A percentile compares a stretch with the other conserved stretches of the same genome.
Conservation (phyloP, 2,329 filamentous ascomycete genomes). For the Fusarium nematophilum region DNA sequence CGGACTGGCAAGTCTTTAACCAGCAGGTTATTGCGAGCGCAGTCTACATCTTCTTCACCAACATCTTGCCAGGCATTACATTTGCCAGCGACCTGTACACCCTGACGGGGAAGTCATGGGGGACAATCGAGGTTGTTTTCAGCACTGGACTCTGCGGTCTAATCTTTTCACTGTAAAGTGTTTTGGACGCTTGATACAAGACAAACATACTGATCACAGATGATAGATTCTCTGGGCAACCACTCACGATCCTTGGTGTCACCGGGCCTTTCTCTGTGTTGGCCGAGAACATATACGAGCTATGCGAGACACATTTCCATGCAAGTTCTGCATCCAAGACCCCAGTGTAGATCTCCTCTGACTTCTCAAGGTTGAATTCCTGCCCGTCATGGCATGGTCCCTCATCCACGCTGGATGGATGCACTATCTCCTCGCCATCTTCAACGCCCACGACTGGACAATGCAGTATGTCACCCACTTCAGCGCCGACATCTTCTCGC, state of each 20-base stretch:
- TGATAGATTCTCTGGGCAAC: constrained; percentile 65
- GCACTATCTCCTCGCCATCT: constrained; percentile 71
- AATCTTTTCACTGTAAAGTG: constrained; percentile 67
- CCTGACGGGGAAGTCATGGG: constrained; percentile 71
- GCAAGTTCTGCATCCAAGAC: constrained; percentile 47
- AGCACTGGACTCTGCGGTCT: constrained; percentile 73
- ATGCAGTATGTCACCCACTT: constrained; percentile 78
- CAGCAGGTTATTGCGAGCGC: constrained; percentile 72
- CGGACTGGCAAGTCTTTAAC: constrained; percentile 70
- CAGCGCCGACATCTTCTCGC: constrained; percentile 73
- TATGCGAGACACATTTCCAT: constrained; percentile 66
- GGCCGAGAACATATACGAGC: constrained; percentile 71
- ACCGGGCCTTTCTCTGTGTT: constrained; percentile 76
- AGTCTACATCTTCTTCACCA: constrained; percentile 75
- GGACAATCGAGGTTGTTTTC: constrained; percentile 74
- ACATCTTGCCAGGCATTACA: constrained; percentile 73
- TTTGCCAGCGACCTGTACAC: constrained; percentile 74
- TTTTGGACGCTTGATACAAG: neutral
- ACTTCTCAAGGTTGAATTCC: constrained; percentile 62
- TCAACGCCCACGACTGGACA: constrained; percentile 77
- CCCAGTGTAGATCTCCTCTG: neutral
- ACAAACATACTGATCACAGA: neutral
- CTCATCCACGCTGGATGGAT: constrained; percentile 75
- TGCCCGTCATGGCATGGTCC: constrained; percentile 76
- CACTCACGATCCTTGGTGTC: constrained; percentile 73